Evolutionary conservation across 805 yeast genomes (phyloP), one percentile per base, ranked within the genome.

Genomic region (Cyberlindnera americana): DNA sequence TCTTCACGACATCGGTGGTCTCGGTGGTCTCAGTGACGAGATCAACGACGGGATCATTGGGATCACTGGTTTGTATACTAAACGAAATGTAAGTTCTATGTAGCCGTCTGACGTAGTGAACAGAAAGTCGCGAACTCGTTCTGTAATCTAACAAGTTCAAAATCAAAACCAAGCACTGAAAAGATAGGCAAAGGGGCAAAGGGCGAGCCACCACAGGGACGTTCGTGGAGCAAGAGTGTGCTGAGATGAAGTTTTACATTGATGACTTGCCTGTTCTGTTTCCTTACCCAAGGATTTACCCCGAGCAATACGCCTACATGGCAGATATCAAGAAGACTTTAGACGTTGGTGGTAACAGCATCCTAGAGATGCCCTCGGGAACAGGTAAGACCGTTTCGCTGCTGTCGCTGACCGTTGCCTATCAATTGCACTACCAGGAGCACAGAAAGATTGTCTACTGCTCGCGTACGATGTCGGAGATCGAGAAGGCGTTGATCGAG

Each of bases 381-480:
- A 93, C 99, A 3, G 99, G 99, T 30, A 93, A 93, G 61, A 93
- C 99, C 27, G 85, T 93, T 3, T 89, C 98, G 1, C 70, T 93
- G 59, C 69, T 93, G 22, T 88, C 98, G 0, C 65, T 93, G 32
- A 88, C 98, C 0, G 88, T 93, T 33, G 96, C 99, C 12, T 93
- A 93, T 62, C 99, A 93, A 61, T 80, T 87, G 86, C 77, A 76
- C 57, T 90, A 91, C 60, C 95, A 96, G 9, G 97, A 91, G 56
- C 96, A 88, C 57, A 67, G 96, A 14, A 93, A 91, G 70, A 81
- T 93, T 50, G 87, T 93, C 6, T 93, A 93, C 64, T 93, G 99
- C 63, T 93, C 99, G 5, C 98, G 99, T 73, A 93, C 99, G 24
- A 93, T 93, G 98, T 87, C 97, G 10, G 99, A 93, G 66, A 93